Base-by-base conservation (phyloP, 352 stramenopile genomes). In the Pythium guiyangense region DNA sequence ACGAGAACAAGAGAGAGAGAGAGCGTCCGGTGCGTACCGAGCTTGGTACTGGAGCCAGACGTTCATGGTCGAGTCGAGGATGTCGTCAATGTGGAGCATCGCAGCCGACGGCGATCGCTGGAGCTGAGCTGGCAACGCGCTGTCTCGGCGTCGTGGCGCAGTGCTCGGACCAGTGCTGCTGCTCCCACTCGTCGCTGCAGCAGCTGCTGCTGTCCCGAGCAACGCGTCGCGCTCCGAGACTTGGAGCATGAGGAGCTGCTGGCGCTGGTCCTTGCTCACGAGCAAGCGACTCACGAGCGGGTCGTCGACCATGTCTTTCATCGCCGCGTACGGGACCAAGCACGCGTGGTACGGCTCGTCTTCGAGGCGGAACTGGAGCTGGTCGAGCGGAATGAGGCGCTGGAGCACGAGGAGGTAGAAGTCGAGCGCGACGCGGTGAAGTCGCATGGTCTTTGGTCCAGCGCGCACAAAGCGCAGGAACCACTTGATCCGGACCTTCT, bases 11-110 rank as follows among this genome's bases (percentile, higher is more conserved):
- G 6, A 56, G 6, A 27, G 34, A 52, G 34, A 60, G 48, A 29
- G 47, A 20, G 5, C 51, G 20, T 25, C 22, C 34, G 14, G n/a
- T n/a, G 3, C 66, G 11, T 71, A 88, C 78, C 62, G 71, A 44
- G 73, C 60, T 49, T 90, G 80, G 50, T 77, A 71, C 35, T 86
- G 76, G 46, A 87, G 68, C 85, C 83, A 94, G 26, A 78, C 64
- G 20, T 71, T 71, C 80, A 92, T 91, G 12, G 91, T 49, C 48
- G 68, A 68, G 34, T 90, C 77, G 20, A 94, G 59, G 20, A 92
- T 64, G 6, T 90, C 79, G 18, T 93, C 79, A 1, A 94, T 48
- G 26, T 74, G 74, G 42, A 90, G 52, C 29, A 77, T 67, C 15
- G 63, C 50, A 20, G 57, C 57, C 10, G 53, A 42, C 25, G 35